Percentiles rank a stretch among this genome's conserved stretches.
Evolutionary conservation across 1,284 basidiomycete genomes (phyloP).

Genomic region (Irpex sp.): DNA sequence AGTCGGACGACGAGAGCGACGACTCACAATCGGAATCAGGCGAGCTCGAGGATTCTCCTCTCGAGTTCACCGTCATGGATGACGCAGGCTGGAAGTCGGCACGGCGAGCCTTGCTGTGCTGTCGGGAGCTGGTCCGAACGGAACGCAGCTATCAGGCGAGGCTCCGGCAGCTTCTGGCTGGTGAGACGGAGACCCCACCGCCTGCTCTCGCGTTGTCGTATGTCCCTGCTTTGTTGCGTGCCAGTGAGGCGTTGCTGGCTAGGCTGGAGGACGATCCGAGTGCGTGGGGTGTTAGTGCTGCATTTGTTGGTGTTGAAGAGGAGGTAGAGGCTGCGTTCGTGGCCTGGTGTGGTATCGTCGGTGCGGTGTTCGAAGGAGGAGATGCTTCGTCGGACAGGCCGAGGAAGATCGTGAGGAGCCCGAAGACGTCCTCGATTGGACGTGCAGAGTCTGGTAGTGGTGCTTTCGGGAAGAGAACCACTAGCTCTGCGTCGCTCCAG

Average conservation of each 20-base stretch:
- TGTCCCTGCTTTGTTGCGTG: conserved; percentile 44
- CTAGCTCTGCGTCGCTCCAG: not conserved
- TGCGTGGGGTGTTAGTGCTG: conserved; percentile 54
- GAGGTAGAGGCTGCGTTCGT: conserved; percentile 54
- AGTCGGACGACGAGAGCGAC: not conserved
- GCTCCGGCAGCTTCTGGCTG: conserved; percentile 37
- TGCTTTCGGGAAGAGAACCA: not conserved
- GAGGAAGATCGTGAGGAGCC: conserved; percentile 16
- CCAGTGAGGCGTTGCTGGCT: conserved; percentile 43
- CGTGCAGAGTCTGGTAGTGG: conserved; percentile 14
- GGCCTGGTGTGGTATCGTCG: conserved; percentile 60
- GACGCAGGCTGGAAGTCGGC: conserved; percentile 49
- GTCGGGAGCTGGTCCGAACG: conserved; percentile 61
- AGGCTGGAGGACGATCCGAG: conserved; percentile 56
- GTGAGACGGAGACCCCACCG: conserved; percentile 38
- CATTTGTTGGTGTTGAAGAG: conserved; percentile 53
- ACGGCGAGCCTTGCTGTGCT: conserved; percentile 53
- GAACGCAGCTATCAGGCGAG: conserved; percentile 59
- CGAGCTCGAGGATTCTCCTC: conserved; percentile 14
- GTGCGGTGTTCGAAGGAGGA: conserved; percentile 44
- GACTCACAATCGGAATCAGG: not conserved
- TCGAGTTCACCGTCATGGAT: conserved; percentile 8
- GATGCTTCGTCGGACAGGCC: conserved; percentile 10
- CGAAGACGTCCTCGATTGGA: conserved; percentile 10
- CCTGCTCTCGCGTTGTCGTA: conserved; percentile 53